phyloP scores from a whole-genome alignment of 2,329 filamentous ascomycete species.

The Teratosphaeria destructans region DNA sequence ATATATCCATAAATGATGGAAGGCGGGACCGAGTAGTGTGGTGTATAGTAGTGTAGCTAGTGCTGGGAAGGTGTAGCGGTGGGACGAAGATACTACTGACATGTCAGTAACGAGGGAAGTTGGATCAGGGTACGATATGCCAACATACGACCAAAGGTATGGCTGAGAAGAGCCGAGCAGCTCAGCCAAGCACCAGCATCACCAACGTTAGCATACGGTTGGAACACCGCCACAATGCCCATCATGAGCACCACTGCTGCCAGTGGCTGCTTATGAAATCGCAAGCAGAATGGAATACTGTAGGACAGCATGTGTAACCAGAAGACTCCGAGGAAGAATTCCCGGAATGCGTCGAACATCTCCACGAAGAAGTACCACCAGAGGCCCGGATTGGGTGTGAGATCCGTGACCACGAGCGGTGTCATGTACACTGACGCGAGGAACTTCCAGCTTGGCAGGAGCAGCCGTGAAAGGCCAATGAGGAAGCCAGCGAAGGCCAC shows the following conservation, averaged over 20 bases:
- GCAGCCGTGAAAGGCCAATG: slow-evolving; percentile 58
- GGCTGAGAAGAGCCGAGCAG: slow-evolving; percentile 74
- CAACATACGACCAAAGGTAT: slow-evolving; percentile 68
- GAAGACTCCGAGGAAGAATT: slow-evolving; percentile 95
- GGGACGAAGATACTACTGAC: slow-evolving; percentile 51
- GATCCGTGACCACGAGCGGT: slow-evolving; percentile 78
- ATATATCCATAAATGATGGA: slow-evolving; percentile 97
- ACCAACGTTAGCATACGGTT: slow-evolving; percentile 88
- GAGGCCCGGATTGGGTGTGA: slow-evolving; percentile 87
- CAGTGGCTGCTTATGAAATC: slow-evolving; percentile 74
- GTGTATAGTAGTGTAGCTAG: slow-evolving; percentile 77
- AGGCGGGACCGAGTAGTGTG: slow-evolving; percentile 79
- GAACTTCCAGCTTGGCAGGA: slow-evolving; percentile 82
- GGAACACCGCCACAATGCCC: slow-evolving; percentile 89
- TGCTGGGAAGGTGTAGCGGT: slow-evolving; percentile 78
- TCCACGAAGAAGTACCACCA: slow-evolving; percentile 99
- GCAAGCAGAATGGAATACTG: slow-evolving; percentile 72
- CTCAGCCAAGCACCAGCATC: slow-evolving; percentile 81
- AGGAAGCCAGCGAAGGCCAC: slow-evolving; percentile 48
- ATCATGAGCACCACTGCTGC: slow-evolving; percentile 76
- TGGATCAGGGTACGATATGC: not conserved
- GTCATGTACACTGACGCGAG: slow-evolving; percentile 83
- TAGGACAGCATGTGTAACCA: slow-evolving; percentile 92
- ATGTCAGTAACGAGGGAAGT: not conserved
- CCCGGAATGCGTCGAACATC: slow-evolving; percentile 96